Evolutionary conservation across 2,329 filamentous ascomycete species (phyloP), one percentile per base, ranked within the genome.

Genomic region (Botrytis aclada): DNA sequence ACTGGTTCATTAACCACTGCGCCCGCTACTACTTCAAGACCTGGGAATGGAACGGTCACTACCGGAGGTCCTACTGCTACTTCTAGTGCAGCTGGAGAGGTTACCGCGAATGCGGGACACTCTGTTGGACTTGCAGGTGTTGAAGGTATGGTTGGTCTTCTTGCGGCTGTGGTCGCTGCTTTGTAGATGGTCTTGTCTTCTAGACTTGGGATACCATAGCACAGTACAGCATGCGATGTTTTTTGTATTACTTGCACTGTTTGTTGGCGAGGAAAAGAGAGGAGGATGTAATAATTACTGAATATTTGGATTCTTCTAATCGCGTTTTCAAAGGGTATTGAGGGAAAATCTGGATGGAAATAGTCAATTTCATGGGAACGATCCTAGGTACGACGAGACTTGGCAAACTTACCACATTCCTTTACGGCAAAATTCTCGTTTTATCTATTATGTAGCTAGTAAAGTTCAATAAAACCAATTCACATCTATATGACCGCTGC

Each of bases 81-180:
- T 54, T 54, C 47, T 69, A 43, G 32, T 47, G 39, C 47, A 25
- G 47, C 34, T 41, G 34, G 34, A 16, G 34, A 69, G 34, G 65
- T 69, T 4, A 69, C 65, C 6, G 47, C 54, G 7, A 69, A 69
- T 22, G 65, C 47, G 14, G 65, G 47, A n/a, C 65, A 32, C 20
- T 56, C 65, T 16, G 65, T 69, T 43, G 65, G 65, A 8, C 10
- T 69, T 41, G 63, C 29, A 4, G 65, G 65, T 69, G 65, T 69
- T 43, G 65, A 47, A 20, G 47, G 32, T 29, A 69, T 69, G n/a
- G 47, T 56, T 10, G 65, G 65, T 22, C 65, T 69, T 10, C 25
- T 69, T 25, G 65, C 65, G 8, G 65, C 32, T 1, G 37, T 56
- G 34, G 37, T 69, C 29, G 65, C 65, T 41, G 51, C 37, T 56